A percentile compares a stretch with the other conserved stretches of the same genome.
These are phyloP conservation scores for Sophora flavescens DNA, from an alignment of 306 rosid genomes.

Conservation along the genomic window DNA sequence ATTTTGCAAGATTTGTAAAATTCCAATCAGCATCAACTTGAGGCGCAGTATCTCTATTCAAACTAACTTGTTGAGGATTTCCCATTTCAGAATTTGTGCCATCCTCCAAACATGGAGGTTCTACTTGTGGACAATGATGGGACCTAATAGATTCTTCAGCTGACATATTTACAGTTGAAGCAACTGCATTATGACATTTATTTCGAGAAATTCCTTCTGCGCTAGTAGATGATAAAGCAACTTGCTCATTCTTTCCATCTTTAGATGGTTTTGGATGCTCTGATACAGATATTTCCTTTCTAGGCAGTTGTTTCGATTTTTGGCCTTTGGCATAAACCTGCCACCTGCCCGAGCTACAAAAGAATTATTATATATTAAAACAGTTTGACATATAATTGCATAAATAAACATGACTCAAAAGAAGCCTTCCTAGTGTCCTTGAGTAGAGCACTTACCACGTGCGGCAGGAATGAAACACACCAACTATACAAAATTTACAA, in stretches of 20 bases:
- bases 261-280: conserved; percentile 34
- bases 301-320: conserved; percentile 63
- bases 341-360: conserved; percentile 57
- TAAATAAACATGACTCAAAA: not conserved
- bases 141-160: conserved; percentile 8
- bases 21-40: conserved; percentile 33
- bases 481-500: no score
- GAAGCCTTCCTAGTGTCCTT: not conserved
- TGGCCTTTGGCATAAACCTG: conserved; percentile 71
- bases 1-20: conserved; percentile 36
- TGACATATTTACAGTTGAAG: conserved; percentile 16
- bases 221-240: conserved; percentile 34
- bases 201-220: conserved; percentile 21
- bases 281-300: conserved; percentile 46
- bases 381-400: not conserved
- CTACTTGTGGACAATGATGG: no score
- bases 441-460: conserved; percentile 48
- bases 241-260: conserved; percentile 48
- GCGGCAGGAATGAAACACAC: conserved; percentile 28
- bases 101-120: not conserved
- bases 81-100: conserved; percentile 25
- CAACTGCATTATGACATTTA: conserved; percentile 42
- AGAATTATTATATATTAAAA: conserved; percentile 8
- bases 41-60: not conserved
- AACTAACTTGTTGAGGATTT: conserved; percentile 37